Percentiles rank a stretch among this genome's conserved stretches.
Evolutionary conservation across 768 basidiomycete genomes (phyloP).

Genomic region (Lactifluus pinguis): DNA sequence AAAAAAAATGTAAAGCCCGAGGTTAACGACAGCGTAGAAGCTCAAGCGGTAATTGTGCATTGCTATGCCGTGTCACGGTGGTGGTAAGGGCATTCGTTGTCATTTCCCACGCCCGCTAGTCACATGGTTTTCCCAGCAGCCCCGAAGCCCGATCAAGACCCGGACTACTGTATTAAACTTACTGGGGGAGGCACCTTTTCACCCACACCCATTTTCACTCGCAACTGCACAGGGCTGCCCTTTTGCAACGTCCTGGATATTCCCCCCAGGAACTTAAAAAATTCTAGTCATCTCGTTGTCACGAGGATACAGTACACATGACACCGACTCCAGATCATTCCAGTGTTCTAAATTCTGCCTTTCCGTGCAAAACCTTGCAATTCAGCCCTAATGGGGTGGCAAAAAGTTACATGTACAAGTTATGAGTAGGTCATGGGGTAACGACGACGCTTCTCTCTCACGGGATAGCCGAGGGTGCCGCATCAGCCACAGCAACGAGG

Average conservation of each 20-base stretch:
- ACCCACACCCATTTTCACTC: not conserved
- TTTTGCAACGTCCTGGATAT: not conserved
- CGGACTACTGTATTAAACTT: too few relatives aligned
- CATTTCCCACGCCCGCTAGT: not conserved
- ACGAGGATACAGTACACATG: not conserved
- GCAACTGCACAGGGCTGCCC: not conserved
- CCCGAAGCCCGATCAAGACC: not conserved
- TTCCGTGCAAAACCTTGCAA: not conserved
- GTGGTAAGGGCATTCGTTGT: not conserved
- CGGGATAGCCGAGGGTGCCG: conserved; percentile 1
- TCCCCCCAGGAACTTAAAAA: not conserved
- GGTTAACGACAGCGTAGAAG: not conserved
- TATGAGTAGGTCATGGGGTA: not conserved
- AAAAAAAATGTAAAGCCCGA: not conserved
- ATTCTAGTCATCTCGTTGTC: not conserved
- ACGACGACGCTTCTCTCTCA: not conserved
- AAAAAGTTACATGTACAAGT: not conserved
- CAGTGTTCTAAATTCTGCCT: not conserved
- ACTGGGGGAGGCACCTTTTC: too few relatives aligned
- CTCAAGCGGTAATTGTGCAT: not conserved
- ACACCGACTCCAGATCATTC: not conserved
- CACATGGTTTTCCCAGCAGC: not conserved
- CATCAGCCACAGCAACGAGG: not conserved
- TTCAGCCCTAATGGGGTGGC: not conserved
- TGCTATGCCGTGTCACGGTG: not conserved